These are phyloP conservation scores for Cucumis melo DNA, from an alignment of 306 rosid species.

Conservation along the genomic window DNA sequence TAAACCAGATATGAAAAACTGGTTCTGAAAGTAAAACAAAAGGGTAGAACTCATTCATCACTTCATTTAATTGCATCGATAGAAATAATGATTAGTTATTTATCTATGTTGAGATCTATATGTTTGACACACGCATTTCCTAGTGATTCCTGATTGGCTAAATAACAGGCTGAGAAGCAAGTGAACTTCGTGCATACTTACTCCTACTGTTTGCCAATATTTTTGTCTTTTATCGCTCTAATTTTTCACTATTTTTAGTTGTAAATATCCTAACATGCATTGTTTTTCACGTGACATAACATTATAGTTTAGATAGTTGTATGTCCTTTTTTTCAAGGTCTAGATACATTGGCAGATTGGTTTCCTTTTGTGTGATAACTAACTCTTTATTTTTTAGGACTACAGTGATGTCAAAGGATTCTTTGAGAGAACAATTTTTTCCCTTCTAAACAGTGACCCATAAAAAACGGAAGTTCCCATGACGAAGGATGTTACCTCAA, in stretches of 20 bases:
- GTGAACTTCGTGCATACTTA: background rate
- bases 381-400: background rate
- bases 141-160: background rate
- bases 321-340: background rate
- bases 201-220: background rate
- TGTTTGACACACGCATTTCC: background rate
- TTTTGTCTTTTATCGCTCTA: background rate
- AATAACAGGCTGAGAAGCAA: background rate
- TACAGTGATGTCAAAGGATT: background rate
- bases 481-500: constrained; percentile 19
- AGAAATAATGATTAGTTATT: background rate
- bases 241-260: background rate
- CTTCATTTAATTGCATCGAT: background rate
- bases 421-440: background rate
- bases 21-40: constrained; percentile 27
- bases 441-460: background rate
- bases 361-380: background rate
- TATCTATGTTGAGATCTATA: background rate
- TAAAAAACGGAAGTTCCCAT: background rate
- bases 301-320: background rate
- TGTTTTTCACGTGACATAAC: background rate
- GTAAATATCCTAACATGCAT: background rate
- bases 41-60: constrained; percentile 1
- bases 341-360: background rate
- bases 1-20: constrained; percentile 38